Conservation (phyloP, 2,329 filamentous ascomycete species). For the Talaromyces sp. region DNA sequence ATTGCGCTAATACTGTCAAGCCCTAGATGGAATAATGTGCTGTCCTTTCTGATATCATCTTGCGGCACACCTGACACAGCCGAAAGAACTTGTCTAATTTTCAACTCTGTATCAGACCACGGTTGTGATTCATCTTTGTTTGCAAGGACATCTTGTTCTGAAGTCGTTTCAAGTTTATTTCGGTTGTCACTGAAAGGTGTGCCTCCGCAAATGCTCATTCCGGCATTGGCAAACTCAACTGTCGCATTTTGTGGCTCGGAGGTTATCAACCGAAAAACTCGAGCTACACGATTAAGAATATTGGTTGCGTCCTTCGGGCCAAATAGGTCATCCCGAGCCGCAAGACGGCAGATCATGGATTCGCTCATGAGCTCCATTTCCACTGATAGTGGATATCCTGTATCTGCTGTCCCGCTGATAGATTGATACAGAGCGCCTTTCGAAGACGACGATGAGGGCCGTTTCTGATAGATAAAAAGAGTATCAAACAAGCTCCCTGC, state of each 20-base stretch:
- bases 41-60: constrained; percentile 57
- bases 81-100: constrained; percentile 50
- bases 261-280: constrained; percentile 59
- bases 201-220: constrained; percentile 67
- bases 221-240: constrained; percentile 53
- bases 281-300: constrained; percentile 61
- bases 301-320: constrained; percentile 46
- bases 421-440: constrained; percentile 57
- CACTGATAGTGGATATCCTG: constrained; percentile 79
- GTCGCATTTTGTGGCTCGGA: constrained; percentile 49
- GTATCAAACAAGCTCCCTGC: constrained; percentile 59
- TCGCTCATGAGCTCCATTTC: constrained; percentile 68
- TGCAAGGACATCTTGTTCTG: neutral
- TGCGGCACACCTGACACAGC: constrained; percentile 61
- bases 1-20: constrained; percentile 91
- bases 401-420: constrained; percentile 61
- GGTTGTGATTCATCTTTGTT: constrained; percentile 13
- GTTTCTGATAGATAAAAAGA: constrained; percentile 65
- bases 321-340: constrained; percentile 62
- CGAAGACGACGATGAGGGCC: constrained; percentile 36
- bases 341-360: constrained; percentile 67
- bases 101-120: constrained; percentile 36
- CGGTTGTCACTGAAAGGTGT: constrained; percentile 22
- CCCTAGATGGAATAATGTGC: constrained; percentile 78
- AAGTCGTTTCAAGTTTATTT: neutral